phyloP scores from a whole-genome alignment of 768 basidiomycete genomes.

The Mycena capillaripes region DNA sequence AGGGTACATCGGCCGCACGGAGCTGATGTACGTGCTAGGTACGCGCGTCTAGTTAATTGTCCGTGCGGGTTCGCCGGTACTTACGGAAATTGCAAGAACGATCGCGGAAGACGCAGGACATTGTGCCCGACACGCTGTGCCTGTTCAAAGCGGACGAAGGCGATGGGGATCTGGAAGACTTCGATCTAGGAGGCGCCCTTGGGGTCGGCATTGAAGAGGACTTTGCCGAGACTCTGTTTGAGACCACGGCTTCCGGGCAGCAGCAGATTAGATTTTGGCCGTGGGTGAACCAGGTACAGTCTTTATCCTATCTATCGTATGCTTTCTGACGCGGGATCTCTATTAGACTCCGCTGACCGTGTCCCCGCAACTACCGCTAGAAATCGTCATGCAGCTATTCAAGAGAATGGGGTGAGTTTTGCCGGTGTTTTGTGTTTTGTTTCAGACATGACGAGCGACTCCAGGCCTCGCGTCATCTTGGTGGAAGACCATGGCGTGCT shows the following conservation, averaged over 20 bases:
- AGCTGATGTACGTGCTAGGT: constrained; percentile 91
- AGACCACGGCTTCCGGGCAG: constrained; percentile 67
- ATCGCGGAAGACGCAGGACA: constrained; percentile 72
- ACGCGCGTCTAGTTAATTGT: constrained; percentile 20
- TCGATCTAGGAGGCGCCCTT: constrained; percentile 62
- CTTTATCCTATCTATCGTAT: constrained; percentile 12
- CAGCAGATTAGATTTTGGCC: constrained; percentile 78
- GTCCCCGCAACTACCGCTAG: constrained; percentile 90
- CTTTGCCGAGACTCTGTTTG: constrained; percentile 73
- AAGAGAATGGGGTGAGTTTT: constrained; percentile 93
- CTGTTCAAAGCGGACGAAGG: constrained; percentile 68
- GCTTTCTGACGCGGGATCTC: constrained; percentile 9
- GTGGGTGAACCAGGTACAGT: constrained; percentile 92
- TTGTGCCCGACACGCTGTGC: constrained; percentile 77
- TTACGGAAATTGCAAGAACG: constrained; percentile 66
- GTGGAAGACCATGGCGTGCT: constrained; percentile 90
- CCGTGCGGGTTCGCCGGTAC: not conserved
- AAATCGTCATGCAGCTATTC: constrained; percentile 98
- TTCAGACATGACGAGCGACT: not conserved
- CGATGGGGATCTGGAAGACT: constrained; percentile 66
- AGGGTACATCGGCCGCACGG: constrained; percentile 91
- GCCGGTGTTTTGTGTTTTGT: constrained; percentile 1
- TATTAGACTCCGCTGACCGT: constrained; percentile 93
- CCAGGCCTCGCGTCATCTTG: constrained; percentile 94
- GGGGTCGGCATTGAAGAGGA: constrained; percentile 78